Percentiles rank a stretch among this genome's conserved stretches.
Conservation (phyloP, 495 filamentous ascomycete genomes). For the Penicillium longicatenatum region DNA sequence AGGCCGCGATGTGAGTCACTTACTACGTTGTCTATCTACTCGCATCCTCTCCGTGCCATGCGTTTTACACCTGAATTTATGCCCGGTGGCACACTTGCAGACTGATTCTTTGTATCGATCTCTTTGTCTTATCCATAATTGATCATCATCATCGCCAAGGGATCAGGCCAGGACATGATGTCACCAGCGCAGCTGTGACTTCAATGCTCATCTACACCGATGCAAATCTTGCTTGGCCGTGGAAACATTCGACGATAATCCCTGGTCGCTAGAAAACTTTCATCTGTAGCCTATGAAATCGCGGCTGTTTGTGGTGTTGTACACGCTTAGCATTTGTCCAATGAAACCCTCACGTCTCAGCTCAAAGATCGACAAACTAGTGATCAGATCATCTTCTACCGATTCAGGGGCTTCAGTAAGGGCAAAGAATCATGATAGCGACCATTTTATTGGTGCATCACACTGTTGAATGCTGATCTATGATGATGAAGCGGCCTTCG, state of each 20-base stretch:
- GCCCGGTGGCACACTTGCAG: not conserved
- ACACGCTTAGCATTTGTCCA: not conserved
- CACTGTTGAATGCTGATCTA: not conserved
- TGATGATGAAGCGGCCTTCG: not conserved
- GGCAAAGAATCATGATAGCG: not conserved
- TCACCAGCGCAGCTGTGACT: slow-evolving; percentile 14
- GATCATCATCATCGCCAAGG: slow-evolving; percentile 4
- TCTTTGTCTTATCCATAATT: not conserved
- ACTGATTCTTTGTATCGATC: not conserved
- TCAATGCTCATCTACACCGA: slow-evolving; percentile 5
- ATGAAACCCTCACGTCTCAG: not conserved
- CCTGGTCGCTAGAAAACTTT: not conserved
- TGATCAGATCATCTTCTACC: slow-evolving; percentile 3
- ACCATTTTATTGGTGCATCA: not conserved
- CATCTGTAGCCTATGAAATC: not conserved
- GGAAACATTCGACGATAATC: not conserved
- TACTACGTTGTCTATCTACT: not conserved
- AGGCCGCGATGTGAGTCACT: not conserved
- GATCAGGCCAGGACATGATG: slow-evolving; percentile 12
- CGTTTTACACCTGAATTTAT: not conserved
- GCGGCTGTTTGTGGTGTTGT: not conserved
- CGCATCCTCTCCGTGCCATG: not conserved
- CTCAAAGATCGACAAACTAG: slow-evolving; percentile 6
- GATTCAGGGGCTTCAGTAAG: not conserved
- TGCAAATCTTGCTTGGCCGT: not conserved